Evolutionary conservation across 2,329 filamentous ascomycete genomes (phyloP), one percentile per base, ranked within the genome.

Genomic region (Conoideocrella luteorostrata): DNA sequence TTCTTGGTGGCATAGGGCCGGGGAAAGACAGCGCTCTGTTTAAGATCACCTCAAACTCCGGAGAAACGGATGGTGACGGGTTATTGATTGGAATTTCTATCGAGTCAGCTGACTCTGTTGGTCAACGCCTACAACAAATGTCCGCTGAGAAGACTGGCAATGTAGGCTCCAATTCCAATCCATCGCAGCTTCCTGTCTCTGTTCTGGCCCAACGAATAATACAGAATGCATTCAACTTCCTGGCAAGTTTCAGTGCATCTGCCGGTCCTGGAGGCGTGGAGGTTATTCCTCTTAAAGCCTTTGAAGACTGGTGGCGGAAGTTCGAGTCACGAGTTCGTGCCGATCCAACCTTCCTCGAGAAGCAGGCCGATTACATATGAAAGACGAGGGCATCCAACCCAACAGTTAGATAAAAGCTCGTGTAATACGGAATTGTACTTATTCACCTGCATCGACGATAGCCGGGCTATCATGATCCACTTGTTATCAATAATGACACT

Each of bases 221-320:
- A 56, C 85, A 88, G 56, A 95, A 96, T 64, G 93, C 91, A 12
- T 98, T 97, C 65, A 96, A 98, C 66, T 97, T 95, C 62, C 71
- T 98, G 45, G 82, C 91, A 4, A 86, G 88, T 56, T 97, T 95
- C 70, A 87, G 84, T 47, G 79, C 80, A 29, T 75, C 76, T 45
- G 71, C 72, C 2, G 74, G 73, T 3, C 68, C 70, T 21, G 75
- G 71, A 2, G 85, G 85, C 0, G 78, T 85, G 36, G 91, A 97
- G 62, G 85, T 94, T 11, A 87, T 98, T 20, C 90, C 93, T n/a
- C 67, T 98, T 51, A 93, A 87, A 67, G 88, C 86, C 5, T 98
- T 98, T 62, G 85, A 94, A 67, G 88, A 95, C 46, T 98, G 94
- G 93, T 98, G 94, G 93, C 77, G 74, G 48, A 97, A 96, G 66